Percentiles rank a stretch among this genome's conserved stretches.
phyloP scores from a whole-genome alignment of 441 rosid genomes.

The Populus tomentosa region DNA sequence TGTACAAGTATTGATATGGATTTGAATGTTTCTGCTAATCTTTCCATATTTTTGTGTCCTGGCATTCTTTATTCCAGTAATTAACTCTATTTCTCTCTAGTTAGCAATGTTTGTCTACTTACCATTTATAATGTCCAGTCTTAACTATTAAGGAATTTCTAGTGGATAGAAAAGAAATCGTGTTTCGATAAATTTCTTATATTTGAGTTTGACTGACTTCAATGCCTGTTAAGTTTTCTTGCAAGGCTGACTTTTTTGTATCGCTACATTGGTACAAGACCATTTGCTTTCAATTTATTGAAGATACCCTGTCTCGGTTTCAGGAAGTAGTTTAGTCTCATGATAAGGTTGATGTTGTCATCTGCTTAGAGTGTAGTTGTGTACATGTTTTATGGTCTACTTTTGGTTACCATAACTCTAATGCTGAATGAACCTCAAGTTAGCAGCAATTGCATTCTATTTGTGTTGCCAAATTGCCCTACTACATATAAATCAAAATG shows the following conservation, averaged over 20 bases:
- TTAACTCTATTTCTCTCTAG: not conserved
- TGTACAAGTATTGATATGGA: not conserved
- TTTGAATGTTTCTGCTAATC: not conserved
- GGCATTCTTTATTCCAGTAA: not conserved
- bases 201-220: not conserved
- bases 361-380: not conserved
- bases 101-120: not conserved
- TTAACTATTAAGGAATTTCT: not conserved
- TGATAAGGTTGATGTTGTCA: not conserved
- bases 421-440: not conserved
- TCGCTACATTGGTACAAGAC: not conserved
- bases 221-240: not conserved
- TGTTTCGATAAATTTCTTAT: not conserved
- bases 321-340: not conserved
- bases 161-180: not conserved
- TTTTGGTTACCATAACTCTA: not conserved
- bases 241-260: not conserved
- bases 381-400: not conserved
- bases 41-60: not conserved
- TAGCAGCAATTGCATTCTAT: not conserved
- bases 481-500: not conserved
- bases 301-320: not conserved
- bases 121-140: not conserved
- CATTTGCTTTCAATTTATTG: not conserved
- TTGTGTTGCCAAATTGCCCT: not conserved